Evolutionary conservation across 257 asterid genomes (phyloP).

Genomic region (Datura wrightii): DNA sequence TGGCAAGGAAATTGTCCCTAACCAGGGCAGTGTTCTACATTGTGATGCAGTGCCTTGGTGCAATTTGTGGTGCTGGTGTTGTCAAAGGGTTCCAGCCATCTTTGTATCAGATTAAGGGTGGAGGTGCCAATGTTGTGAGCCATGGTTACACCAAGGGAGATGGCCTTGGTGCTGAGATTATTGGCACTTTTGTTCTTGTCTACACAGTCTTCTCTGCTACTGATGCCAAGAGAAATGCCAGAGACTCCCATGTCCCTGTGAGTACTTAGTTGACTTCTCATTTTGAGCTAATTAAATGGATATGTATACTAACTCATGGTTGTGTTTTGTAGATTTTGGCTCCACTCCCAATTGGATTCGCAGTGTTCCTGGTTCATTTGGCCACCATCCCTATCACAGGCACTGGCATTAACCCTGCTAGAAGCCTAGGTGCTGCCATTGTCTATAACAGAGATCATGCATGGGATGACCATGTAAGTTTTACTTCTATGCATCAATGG

Average conservation of each 20-base stretch:
- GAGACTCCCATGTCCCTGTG: slow-evolving; percentile 89
- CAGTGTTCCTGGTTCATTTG: slow-evolving; percentile 81
- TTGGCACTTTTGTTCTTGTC: slow-evolving; percentile 78
- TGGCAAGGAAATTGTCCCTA: slow-evolving; percentile 75
- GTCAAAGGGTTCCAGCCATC: slow-evolving; percentile 77
- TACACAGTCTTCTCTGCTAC: slow-evolving; percentile 87
- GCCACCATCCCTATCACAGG: slow-evolving; percentile 85
- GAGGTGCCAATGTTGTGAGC: slow-evolving; percentile 68
- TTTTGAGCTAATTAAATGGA: neutral
- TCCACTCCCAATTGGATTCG: slow-evolving; percentile 83
- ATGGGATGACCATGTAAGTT: slow-evolving; percentile 76
- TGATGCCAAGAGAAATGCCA: slow-evolving; percentile 88
- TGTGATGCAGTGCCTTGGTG: slow-evolving; percentile 84
- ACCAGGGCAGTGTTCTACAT: slow-evolving; percentile 74
- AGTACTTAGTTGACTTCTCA: slow-evolving; percentile 34
- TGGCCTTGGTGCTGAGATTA: slow-evolving; percentile 82
- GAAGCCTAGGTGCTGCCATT: slow-evolving; percentile 82
- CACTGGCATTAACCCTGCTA: slow-evolving; percentile 82
- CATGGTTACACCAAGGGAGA: slow-evolving; percentile 79
- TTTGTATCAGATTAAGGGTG: slow-evolving; percentile 53
- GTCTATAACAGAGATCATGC: slow-evolving; percentile 67
- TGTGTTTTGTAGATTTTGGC: slow-evolving; percentile 62
- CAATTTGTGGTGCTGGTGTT: slow-evolving; percentile 83
- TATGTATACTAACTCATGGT: neutral
- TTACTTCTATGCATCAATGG: neutral